Base-by-base conservation (phyloP, 2,329 filamentous ascomycete species). In the Lecanicillium sp. region DNA sequence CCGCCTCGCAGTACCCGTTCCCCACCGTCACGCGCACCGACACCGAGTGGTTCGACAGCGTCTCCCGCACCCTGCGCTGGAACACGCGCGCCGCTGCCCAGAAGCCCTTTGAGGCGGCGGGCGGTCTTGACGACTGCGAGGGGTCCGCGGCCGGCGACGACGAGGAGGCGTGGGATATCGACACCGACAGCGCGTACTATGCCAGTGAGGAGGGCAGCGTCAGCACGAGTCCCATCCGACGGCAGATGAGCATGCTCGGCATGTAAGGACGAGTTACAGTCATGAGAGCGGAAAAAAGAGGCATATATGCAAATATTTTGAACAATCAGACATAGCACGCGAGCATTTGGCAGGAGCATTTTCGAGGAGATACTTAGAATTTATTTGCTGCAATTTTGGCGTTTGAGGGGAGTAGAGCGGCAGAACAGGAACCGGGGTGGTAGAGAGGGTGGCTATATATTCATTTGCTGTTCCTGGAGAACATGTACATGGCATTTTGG, bases 1-100 rank as follows among this genome's bases (percentile, higher is more conserved):
- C 91, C 33, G 93, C 93, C 3, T 94, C 87, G 24, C 90, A 95
- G 63, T 98, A 96, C 61, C 93, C 93, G 0, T 97, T 98, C 71
- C 93, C 93, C 3, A 97, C 93, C 1, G 91, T 98, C 36, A 88
- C 94, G 50, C 86, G 89, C 54, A 88, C 86, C 54, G 84, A 84
- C 52, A 87, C 85, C 1, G 93, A 98, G 66, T 98, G 93, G 93
- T 96, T 98, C 62, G 87, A 96, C 66, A 94, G 88, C 60, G 89
- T 98, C 41, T 89, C 87, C 45, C 81, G 91, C 52, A 95, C 91
- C 3, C 74, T 98, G 51, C 79, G 90, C 53, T 98, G 93, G 93
- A 98, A 98, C 68, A 91, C 87, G 21, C 79, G 93, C 38, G 90
- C 90, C 4, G 90, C 91, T 5, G 84, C 85, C 47, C 93, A 98